Evolutionary conservation across 106 monocot species (phyloP).

Genomic region (Acanthochlamys bracteata): DNA sequence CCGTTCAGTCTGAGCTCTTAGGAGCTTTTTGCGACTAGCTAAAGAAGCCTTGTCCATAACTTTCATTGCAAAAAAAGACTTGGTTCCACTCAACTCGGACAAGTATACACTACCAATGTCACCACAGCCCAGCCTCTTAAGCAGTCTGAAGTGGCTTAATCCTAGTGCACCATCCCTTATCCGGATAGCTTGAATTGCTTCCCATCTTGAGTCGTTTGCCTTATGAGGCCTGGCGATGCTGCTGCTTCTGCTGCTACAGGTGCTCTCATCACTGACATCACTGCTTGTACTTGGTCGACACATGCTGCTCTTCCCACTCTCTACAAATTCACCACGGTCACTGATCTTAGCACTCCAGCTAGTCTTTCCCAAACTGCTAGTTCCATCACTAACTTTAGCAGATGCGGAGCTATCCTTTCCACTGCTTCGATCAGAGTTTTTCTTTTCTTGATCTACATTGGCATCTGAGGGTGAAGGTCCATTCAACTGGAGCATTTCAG

Average conservation of each 20-base stretch:
- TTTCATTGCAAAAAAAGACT: conserved; percentile 18
- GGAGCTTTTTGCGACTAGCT: conserved; percentile 9
- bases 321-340: conserved; percentile 12
- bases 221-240: conserved; percentile 16
- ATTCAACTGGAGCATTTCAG: not conserved
- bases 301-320: conserved; percentile 15
- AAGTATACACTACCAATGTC: conserved; percentile 18
- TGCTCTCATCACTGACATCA: conserved; percentile 19
- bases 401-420: conserved; percentile 9
- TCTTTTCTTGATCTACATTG: conserved; percentile 9
- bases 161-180: conserved; percentile 8
- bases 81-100: conserved; percentile 16
- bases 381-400: conserved; percentile 11
- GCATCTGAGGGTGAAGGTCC: not conserved
- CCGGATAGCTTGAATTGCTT: conserved; percentile 14
- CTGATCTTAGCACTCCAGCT: conserved; percentile 10
- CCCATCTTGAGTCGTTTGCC: conserved; percentile 18
- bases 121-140: conserved; percentile 15
- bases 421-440: not conserved
- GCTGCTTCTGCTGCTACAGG: conserved; percentile 14
- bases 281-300: conserved; percentile 18
- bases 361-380: conserved; percentile 4
- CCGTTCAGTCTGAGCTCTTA: conserved; percentile 14
- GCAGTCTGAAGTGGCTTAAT: conserved; percentile 15
- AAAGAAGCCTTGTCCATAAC: conserved; percentile 16